Percentiles rank a stretch among this genome's conserved stretches.
Evolutionary conservation across 2,329 filamentous ascomycete species (phyloP).

Genomic region (Venturia carpophila): DNA sequence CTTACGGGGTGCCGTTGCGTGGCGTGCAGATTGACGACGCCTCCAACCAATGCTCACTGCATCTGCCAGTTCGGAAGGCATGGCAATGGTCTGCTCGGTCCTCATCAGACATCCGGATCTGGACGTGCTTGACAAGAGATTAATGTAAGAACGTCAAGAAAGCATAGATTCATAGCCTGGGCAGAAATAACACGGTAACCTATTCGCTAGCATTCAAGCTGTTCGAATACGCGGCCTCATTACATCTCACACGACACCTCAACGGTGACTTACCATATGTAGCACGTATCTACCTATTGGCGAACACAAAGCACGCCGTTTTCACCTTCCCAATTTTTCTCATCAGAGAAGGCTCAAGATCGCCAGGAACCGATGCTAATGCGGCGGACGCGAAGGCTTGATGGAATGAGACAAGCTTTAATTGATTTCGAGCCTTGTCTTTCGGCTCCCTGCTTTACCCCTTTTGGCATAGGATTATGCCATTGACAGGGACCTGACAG

Average conservation of each 20-base stretch:
- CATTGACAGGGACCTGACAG: neutral
- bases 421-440: neutral
- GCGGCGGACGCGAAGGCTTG: neutral
- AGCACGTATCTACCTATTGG: neutral
- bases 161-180: neutral
- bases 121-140: neutral
- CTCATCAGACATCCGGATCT: neutral
- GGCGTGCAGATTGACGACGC: neutral
- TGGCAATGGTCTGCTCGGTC: too few species aligned
- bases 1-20: too few species aligned
- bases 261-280: neutral
- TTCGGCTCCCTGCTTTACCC: neutral
- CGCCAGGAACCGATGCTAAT: neutral
- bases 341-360: neutral
- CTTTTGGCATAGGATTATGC: neutral
- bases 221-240: neutral
- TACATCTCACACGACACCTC: neutral
- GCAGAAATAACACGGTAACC: neutral
- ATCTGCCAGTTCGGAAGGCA: neutral
- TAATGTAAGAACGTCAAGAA: neutral
- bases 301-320: neutral
- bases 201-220: neutral
- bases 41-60: neutral
- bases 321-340: neutral
- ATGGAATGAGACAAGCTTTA: constrained; percentile 1